Base-by-base conservation (phyloP, 257 asterid genomes). In the Solanum dulcamara region DNA sequence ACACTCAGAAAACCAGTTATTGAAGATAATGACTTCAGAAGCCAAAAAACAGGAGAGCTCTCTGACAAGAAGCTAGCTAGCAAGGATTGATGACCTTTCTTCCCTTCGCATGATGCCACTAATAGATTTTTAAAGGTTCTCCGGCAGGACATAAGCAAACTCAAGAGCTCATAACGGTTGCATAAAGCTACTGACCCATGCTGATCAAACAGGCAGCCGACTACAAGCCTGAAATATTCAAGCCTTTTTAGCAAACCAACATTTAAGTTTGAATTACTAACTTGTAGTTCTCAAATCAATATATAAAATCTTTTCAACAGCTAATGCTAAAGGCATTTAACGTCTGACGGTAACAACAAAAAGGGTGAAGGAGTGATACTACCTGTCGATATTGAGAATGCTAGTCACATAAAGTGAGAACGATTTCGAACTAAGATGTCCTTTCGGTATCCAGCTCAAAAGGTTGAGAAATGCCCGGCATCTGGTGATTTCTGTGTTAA, bases 371-470 rank as follows among this genome's bases (percentile, higher is more conserved):
- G 71, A 50, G 74, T 87, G 86, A 84, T 48, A 66, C 30, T 92
- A 95, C 99, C 97, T 90, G 86, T 96, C 99, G 81, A 94, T 92
- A 86, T 96, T 96, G 91, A 96, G 97, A 91, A 94, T 91, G 91
- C 89, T 87, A 83, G 93, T 91, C 64, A 91, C 91, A 85, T 90
- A 90, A 84, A 88, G 77, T 80, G 89, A 88, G 62, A 92, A 90
- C 14, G 97, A 93, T 89, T 89, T 93, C 84, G 88, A 89, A 87
- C 92, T 90, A 32, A 93, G 81, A 92, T 85, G 88, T 57, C 90
- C 97, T 90, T 94, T 93, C 62, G 99, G 99, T 92, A 96, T 89
- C 93, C 89, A 89, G 88, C 89, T 90, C 88, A 95, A 85, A 87
- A 94, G 90, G 72, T 86, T 87, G 80, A 96, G 93, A 89, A 95